Evolutionary conservation across 306 rosid genomes (phyloP).

Genomic region (Gastrolobium bilobum): DNA sequence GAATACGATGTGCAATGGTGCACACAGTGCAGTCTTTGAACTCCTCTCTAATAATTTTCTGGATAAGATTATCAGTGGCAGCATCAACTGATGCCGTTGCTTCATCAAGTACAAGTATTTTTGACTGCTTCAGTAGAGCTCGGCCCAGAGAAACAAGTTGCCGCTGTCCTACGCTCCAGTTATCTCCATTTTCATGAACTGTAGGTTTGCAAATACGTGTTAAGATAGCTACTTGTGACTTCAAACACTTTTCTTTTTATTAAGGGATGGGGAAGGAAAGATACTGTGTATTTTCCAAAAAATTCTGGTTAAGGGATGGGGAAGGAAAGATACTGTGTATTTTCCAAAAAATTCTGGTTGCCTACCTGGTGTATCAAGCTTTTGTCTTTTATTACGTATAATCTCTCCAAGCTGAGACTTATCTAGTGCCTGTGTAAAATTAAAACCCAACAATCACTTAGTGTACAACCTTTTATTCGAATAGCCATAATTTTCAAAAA

Average conservation of each 20-base stretch:
- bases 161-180: slow-evolving; percentile 99
- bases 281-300: neutral
- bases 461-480: slow-evolving; percentile 24
- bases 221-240: slow-evolving; percentile 37
- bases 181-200: slow-evolving; percentile 99
- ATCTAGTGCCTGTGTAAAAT: slow-evolving; percentile 76
- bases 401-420: slow-evolving; percentile 92
- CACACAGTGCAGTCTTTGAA: slow-evolving; percentile 91
- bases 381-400: slow-evolving; percentile 79
- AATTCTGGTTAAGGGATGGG: neutral
- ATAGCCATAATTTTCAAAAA: slow-evolving; percentile 18
- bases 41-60: slow-evolving; percentile 90
- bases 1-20: slow-evolving; percentile 98
- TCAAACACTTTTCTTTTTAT: slow-evolving; percentile 4
- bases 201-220: slow-evolving; percentile 46
- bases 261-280: slow-evolving; percentile 10
- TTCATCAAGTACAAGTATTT: slow-evolving; percentile 94
- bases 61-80: slow-evolving; percentile 93
- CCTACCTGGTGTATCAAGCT: slow-evolving; percentile 89
- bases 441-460: slow-evolving; percentile 29
- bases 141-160: slow-evolving; percentile 96
- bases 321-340: slow-evolving; percentile 2
- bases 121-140: slow-evolving; percentile 93
- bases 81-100: slow-evolving; percentile 98
- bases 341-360: neutral